phyloP scores from a whole-genome alignment of 2,329 filamentous ascomycete species.

The Beauveria sp. region DNA sequence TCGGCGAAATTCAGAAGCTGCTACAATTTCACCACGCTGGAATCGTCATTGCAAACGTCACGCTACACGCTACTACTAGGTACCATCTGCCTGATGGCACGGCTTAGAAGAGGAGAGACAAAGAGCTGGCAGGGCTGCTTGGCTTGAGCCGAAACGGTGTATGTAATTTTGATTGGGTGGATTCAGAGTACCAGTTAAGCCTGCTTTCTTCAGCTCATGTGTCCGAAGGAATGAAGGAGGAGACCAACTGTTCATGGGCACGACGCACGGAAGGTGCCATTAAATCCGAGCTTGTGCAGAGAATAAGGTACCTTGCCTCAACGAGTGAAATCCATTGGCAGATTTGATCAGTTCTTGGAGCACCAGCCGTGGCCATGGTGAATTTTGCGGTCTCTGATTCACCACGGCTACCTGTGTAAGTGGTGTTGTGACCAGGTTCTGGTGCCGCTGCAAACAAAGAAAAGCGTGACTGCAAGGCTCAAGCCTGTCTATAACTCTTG shows the following conservation, averaged over 20 bases:
- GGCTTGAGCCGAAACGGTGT: neutral
- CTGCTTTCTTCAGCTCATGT: neutral
- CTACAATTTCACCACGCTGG: neutral
- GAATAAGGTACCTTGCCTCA: no score
- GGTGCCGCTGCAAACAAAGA: no score
- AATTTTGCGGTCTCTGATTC: no score
- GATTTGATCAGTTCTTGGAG: no score
- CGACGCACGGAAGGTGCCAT: no score
- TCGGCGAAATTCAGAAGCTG: neutral
- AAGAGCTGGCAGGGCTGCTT: neutral
- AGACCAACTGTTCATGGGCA: neutral
- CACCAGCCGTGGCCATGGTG: no score
- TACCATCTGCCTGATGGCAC: neutral
- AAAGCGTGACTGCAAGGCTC: no score
- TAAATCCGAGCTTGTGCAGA: no score
- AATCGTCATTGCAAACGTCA: neutral
- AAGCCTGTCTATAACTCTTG: no score
- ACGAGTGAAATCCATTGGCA: no score
- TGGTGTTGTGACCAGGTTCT: no score
- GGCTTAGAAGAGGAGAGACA: neutral
- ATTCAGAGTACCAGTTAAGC: neutral
- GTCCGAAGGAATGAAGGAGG: neutral
- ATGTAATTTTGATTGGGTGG: neutral
- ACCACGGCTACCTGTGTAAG: no score
- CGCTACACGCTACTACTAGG: neutral